phyloP scores from a whole-genome alignment of 306 rosid genomes.

The Fragaria ananassa region DNA sequence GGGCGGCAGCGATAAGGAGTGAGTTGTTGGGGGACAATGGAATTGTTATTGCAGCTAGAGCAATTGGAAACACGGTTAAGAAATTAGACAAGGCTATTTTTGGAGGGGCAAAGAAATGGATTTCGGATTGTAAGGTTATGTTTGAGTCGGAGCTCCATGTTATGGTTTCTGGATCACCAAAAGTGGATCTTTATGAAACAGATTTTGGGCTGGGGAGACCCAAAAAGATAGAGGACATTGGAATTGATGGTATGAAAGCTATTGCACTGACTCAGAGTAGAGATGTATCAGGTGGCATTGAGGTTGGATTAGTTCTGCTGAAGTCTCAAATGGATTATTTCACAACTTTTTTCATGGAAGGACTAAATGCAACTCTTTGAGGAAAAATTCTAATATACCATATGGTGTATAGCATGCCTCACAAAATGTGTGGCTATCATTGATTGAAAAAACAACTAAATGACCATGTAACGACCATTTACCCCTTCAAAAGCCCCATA shows the following conservation, averaged over 20 bases:
- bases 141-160: constrained; percentile 37
- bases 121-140: constrained; percentile 39
- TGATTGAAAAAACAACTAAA: too few species aligned
- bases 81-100: constrained; percentile 32
- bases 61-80: constrained; percentile 38
- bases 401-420: too few species aligned
- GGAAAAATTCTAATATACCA: too few species aligned
- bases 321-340: constrained; percentile 41
- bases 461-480: too few species aligned
- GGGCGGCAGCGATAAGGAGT: constrained; percentile 12
- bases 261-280: constrained; percentile 29
- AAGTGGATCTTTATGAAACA: constrained; percentile 43
- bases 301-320: constrained; percentile 39
- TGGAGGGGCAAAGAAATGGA: constrained; percentile 40
- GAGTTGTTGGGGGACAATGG: constrained; percentile 41
- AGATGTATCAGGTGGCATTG: constrained; percentile 42
- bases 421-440: too few species aligned
- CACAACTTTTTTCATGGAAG: constrained; percentile 19
- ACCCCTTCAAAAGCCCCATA: too few species aligned
- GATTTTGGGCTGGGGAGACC: constrained; percentile 57
- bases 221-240: constrained; percentile 43
- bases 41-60: constrained; percentile 34
- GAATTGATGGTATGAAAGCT: constrained; percentile 34
- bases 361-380: too few species aligned
- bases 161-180: constrained; percentile 44